Evolutionary conservation across 768 basidiomycete species (phyloP), one percentile per base, ranked within the genome.

Genomic region (Crepidotus variabilis): DNA sequence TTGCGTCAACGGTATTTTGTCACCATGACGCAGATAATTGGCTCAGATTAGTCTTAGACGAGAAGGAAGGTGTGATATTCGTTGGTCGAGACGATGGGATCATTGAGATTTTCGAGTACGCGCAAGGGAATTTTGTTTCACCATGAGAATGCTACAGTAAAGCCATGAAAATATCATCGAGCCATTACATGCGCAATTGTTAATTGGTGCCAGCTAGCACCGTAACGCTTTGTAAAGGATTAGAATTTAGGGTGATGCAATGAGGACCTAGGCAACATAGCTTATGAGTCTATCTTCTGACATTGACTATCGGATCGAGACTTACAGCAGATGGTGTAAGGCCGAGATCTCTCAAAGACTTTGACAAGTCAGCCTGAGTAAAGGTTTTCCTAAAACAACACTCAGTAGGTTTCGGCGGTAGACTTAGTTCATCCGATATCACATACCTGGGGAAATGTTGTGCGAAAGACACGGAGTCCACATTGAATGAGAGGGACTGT

Each of bases 291-390:
- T 28, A 36, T 48, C 28, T 16, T 21, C 36, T 20, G 50, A 50
- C 5, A n/a, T 6, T 6, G 36, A 14, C 22, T 36, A 10, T 13
- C 52, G 28, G 21, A 54, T 46, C 35, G 49, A 39, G 28, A 73
- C 81, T 54, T 69, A 94, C 94, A 51, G 94, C 94, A 53, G 92
- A 94, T 1, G 94, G 94, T 18, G 93, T 94, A 58, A 98, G 74
- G 4, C 92, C 94, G 24, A 96, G 80, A 55, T 93, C 90, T 57
- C 84, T 83, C 61, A 98, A 69, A 20, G 87, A 86, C 69, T 86
- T 88, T n/a, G 79, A 79, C 66, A 94, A 89, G 63, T 98, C 94
- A 6, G 77, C 72, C 2, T 70, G 75, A 21, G 82, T 68, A 68
- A 92, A 97, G 20, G 79, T 80, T 84, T 94, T 95, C 72, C 93